Percentiles rank a stretch among this genome's conserved stretches.
phyloP scores from a whole-genome alignment of 495 filamentous ascomycete genomes.

The Hypoxylon lenormandii region DNA sequence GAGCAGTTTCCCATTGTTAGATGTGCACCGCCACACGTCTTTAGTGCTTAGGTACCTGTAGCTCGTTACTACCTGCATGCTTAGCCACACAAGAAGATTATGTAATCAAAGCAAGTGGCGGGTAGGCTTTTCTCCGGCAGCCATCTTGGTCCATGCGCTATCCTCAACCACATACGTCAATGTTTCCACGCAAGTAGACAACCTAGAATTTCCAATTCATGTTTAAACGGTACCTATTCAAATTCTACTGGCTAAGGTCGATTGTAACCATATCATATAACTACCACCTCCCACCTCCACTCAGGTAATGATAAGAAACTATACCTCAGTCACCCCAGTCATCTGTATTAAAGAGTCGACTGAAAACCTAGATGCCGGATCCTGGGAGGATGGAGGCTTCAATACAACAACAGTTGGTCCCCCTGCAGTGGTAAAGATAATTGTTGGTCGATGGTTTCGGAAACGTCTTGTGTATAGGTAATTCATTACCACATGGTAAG shows the following conservation, averaged over 20 bases:
- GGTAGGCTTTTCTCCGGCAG: not conserved
- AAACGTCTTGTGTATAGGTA: conserved; percentile 1
- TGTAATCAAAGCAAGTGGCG: not conserved
- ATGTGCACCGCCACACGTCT: conserved; percentile 32
- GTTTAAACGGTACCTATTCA: too few relatives aligned
- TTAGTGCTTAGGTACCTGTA: not conserved
- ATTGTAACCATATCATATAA: too few relatives aligned
- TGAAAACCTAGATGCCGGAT: conserved; percentile 2
- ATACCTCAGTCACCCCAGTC: not conserved
- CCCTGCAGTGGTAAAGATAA: conserved; percentile 8
- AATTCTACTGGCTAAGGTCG: too few relatives aligned
- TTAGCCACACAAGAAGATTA: not conserved
- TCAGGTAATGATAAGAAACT: too few relatives aligned
- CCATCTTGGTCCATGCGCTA: not conserved
- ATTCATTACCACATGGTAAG: not conserved
- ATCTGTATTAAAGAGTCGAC: conserved; percentile 12
- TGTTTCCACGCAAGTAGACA: too few relatives aligned
- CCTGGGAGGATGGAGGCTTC: not conserved
- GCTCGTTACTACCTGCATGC: not conserved
- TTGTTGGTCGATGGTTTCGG: not conserved
- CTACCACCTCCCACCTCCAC: too few relatives aligned
- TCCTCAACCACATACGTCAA: too few relatives aligned
- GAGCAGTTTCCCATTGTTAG: conserved; percentile 35
- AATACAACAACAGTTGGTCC: conserved; percentile 13
- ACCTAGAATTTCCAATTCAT: too few relatives aligned